Base-by-base conservation (phyloP, 2,329 filamentous ascomycete genomes). In the Incumbomyces lentus region DNA sequence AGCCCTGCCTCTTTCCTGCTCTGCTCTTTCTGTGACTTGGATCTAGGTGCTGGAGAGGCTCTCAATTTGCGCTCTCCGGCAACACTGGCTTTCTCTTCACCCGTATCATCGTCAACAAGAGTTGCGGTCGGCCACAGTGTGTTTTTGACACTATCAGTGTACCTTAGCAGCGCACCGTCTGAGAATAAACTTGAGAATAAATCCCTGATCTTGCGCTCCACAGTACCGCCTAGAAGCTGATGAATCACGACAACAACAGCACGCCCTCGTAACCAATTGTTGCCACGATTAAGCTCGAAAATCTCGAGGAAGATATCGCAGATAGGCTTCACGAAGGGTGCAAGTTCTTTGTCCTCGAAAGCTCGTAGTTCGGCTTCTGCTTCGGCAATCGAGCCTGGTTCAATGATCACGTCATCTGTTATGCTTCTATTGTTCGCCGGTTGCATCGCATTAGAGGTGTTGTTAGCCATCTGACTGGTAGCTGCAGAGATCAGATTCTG, bases 271-370 rank as follows among this genome's bases (percentile, higher is more conserved):
- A 98, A 78, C 93, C 92, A 98, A 64, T 94, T 96, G 65, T 93
- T 95, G 34, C 90, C 89, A 50, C 84, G 82, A 63, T 95, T 94
- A 33, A 98, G 75, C 60, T 95, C 89, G 60, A 98, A 98, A 0
- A 88, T 79, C 62, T 98, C 92, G 13, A 98, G 76, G 66, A 98
- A 98, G 50, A 98, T 82, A 64, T 98, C 92, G 65, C 89, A 95
- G 51, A 98, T 95, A 3, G 92, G 93, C 62, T 95, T 98, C 58
- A 98, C 92, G 59, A 98, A 96, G 1, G 92, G 92, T 60, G 94
- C 88, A 2, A 88, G 73, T 57, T 95, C 87, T 58, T 81, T 82
- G 60, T 86, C 82, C 65, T 96, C 90, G 59, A 94, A 96, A 0
- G 90, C 90, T 48, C 89, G 86, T 40, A 98, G 71, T 64, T 96